Base-by-base conservation (phyloP, 352 stramenopile genomes). In the Pythium periplocum region DNA sequence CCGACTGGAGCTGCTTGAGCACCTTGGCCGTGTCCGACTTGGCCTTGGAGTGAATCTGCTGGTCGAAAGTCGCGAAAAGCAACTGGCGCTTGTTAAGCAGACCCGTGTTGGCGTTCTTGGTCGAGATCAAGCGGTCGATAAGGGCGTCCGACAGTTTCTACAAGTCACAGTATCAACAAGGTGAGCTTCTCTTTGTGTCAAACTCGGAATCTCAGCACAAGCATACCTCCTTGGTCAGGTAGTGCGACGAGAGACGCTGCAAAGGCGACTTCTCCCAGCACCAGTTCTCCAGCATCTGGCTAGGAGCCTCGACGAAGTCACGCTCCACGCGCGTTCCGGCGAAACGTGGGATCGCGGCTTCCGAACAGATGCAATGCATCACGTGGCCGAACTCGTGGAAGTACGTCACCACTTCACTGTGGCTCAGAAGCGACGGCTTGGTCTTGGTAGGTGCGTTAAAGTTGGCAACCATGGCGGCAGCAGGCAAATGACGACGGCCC, bases 211-310 rank as follows among this genome's bases (percentile, higher is more conserved):
- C 7, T 42, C 38, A 42, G 38, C 38, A 42, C 7, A 8, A 42
- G 38, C 38, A 42, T 48, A 86, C 74, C 65, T 71, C 68, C 9
- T 81, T 77, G 6, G 84, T 93, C 50, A 77, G 40, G 49, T 93
- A 87, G 71, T 97, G 86, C 49, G 86, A 89, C 32, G 86, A 91
- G 26, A 97, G 66, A 56, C 86, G 83, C 55, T 91, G 71, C 40
- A 97, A 58, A 31, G 85, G 75, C 53, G 78, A 73, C 65, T 91
- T 89, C 64, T 95, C 77, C 86, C 88, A 96, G 59, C 74, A 90
- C 86, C 86, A 96, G 68, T 96, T 95, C 59, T 96, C 88, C 12
- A 96, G 76, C 83, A 96, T 95, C 61, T 97, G 88, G 54, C 73
- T 91, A 38, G 88, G 88, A n/a, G 88, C 86, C 67, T 96, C 86